Evolutionary conservation across 202 grass and related monocot genomes (phyloP), one percentile per base, ranked within the genome.

Genomic region (Schoenoplectus tabernaemontani): DNA sequence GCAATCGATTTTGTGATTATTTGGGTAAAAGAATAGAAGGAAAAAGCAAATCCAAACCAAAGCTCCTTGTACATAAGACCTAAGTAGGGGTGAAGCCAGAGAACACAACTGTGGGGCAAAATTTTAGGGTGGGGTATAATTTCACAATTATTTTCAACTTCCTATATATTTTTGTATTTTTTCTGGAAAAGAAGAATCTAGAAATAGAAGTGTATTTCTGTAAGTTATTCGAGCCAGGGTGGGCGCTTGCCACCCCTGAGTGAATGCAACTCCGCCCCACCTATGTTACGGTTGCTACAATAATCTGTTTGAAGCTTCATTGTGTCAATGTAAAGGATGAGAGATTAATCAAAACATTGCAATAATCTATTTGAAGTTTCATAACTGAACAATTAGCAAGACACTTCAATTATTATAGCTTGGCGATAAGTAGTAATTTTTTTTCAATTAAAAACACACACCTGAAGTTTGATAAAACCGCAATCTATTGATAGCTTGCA

Each of bases 401-500:
- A 7, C 48, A 68, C 19, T 68, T 1, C 64, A 13, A 30, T 47
- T 38, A 28, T 64, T 48, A 39, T 47, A 72, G 22, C 12, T 50
- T 50, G 24, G 12, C 13, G 32, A 5, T 17, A 47, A 47, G 7
- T 50, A 50, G 42, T 50, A 51, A 69, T 50, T 7, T 32, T 74
- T 74, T 2, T 53, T 53, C 15, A 53, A 4, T 16, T 53, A 74
- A 34, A 68, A 72, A 50, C 80, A 89, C 89, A 90, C 69, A 95
- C 96, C 96, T 92, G 91, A 93, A 67, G 83, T 85, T 83, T 85
- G 90, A 89, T 99, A 99, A 92, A 99, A 99, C 37, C 91, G 83
- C 85, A 99, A 88, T 71, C 79, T 92, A 56, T 95, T 99, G 56
- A 99, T 89, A 78, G 90, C 86, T 88, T 90, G 96, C 78, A 99